Evolutionary conservation across 2,329 filamentous ascomycete species (phyloP).

Genomic region (Trichophyton benhamiae): DNA sequence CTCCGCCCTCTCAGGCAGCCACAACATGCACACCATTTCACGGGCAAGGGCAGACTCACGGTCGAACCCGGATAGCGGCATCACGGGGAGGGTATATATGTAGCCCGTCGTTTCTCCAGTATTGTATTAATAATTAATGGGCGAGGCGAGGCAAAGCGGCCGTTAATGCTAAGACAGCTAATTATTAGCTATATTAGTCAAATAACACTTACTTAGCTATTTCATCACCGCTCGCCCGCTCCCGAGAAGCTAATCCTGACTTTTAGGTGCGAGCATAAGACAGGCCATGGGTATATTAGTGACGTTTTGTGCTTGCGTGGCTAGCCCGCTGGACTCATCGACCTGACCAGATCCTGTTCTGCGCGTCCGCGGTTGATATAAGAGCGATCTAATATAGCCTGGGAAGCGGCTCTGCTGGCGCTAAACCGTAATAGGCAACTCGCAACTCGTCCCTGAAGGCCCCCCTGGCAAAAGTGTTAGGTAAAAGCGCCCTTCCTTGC

Average conservation of each 20-base stretch:
- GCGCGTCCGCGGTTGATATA: neutral
- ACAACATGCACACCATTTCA: neutral
- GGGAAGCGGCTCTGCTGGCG: slow-evolving; percentile 3
- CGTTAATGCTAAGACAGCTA: neutral
- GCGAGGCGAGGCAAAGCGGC: neutral
- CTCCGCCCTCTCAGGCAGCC: neutral
- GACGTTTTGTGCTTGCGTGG: neutral
- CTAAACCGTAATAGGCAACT: slow-evolving; percentile 1
- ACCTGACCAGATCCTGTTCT: neutral
- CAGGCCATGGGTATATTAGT: neutral
- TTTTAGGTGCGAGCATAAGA: neutral
- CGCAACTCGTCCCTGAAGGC: neutral
- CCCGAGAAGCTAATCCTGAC: neutral
- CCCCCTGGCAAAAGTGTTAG: slow-evolving; percentile 1
- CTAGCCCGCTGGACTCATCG: neutral
- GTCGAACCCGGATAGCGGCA: neutral
- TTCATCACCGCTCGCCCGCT: neutral
- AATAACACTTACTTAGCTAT: too few species aligned
- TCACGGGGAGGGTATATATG: neutral
- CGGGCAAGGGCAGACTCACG: neutral
- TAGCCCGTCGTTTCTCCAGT: neutral
- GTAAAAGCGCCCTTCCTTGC: neutral
- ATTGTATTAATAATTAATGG: neutral
- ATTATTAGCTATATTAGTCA: too few species aligned
- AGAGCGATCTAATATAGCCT: neutral